Percentiles rank a stretch among this genome's conserved stretches.
Evolutionary conservation across 495 filamentous ascomycete genomes (phyloP).

Genomic region (Trichoderma asperelloides): DNA sequence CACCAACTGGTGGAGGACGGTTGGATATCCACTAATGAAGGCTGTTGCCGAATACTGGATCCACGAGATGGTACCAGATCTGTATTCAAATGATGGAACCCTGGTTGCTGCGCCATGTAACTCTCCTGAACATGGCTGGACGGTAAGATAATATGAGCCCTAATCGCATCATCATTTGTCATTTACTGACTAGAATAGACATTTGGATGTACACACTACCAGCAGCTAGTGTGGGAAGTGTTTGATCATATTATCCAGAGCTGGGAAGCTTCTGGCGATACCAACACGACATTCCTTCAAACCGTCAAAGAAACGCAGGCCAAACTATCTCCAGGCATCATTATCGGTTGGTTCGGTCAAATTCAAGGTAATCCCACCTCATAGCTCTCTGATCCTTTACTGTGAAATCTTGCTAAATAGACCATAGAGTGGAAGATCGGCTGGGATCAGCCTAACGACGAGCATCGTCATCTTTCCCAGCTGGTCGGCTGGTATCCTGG

Average conservation of each 20-base stretch:
- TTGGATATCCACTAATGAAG: constrained; percentile 41
- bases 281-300: not conserved
- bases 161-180: not conserved
- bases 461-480: constrained; percentile 45
- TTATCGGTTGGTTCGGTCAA: constrained; percentile 12
- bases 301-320: not conserved
- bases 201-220: constrained; percentile 7
- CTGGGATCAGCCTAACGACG: constrained; percentile 26
- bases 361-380: not conserved
- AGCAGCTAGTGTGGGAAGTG: not conserved
- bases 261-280: not conserved
- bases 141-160: constrained; percentile 9
- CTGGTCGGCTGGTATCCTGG: constrained; percentile 47
- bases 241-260: not conserved
- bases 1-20: constrained; percentile 24
- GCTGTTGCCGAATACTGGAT: constrained; percentile 40
- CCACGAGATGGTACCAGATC: constrained; percentile 33
- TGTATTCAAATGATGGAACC: constrained; percentile 39
- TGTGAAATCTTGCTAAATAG: not conserved
- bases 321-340: not conserved
- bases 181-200: not conserved
- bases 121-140: constrained; percentile 42
- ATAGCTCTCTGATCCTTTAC: not conserved
- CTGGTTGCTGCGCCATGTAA: constrained; percentile 44
- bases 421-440: constrained; percentile 42